These are phyloP conservation scores for Monosporozyma yasuniensis DNA, from an alignment of 805 yeast genomes.

Conservation along the genomic window DNA sequence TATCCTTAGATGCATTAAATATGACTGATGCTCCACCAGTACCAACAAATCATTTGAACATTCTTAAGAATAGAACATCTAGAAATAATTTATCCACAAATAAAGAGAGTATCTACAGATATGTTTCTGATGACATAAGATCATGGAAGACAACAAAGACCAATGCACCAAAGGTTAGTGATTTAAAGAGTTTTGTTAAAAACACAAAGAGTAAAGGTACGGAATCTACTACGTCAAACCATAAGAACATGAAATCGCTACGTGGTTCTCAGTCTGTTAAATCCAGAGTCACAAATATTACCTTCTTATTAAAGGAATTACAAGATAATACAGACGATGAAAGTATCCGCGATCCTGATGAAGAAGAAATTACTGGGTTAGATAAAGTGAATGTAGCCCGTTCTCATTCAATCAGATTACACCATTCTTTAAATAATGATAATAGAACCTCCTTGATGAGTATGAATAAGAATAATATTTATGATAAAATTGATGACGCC, in stretches of 20 bases:
- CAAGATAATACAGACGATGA: conserved; percentile 12
- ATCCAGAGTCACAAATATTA: conserved; percentile 30
- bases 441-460: conserved; percentile 12
- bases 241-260: conserved; percentile 5
- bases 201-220: conserved; percentile 4
- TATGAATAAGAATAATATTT: background rate
- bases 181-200: conserved; percentile 20
- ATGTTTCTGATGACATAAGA: conserved; percentile 13
- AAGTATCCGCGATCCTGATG: conserved; percentile 28
- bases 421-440: conserved; percentile 6
- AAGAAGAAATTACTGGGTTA: conserved; percentile 28
- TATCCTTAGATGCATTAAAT: background rate
- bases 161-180: conserved; percentile 23
- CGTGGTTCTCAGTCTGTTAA: conserved; percentile 30
- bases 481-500: conserved; percentile 1
- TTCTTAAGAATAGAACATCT: background rate
- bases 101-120: conserved; percentile 10
- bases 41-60: background rate
- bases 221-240: background rate
- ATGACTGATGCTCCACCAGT: background rate
- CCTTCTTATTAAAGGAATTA: conserved; percentile 28
- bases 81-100: background rate
- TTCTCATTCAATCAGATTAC: conserved; percentile 19
- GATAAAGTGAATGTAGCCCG: conserved; percentile 26
- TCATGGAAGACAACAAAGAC: conserved; percentile 15